A percentile compares a stretch with the other conserved stretches of the same genome.
These are phyloP conservation scores for Gossypium trilobum DNA, from an alignment of 441 rosid species.

Conservation along the genomic window DNA sequence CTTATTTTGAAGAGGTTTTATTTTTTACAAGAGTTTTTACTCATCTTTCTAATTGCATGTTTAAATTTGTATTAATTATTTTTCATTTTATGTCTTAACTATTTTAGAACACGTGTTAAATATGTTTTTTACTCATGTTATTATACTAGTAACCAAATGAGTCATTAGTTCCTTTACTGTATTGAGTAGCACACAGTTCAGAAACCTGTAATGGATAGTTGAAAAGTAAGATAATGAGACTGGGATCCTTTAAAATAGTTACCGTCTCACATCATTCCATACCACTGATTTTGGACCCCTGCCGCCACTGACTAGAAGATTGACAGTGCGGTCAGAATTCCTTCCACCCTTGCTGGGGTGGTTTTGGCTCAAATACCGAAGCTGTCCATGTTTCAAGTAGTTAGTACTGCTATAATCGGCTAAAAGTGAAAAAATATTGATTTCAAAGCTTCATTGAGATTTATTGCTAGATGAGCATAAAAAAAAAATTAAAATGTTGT, in stretches of 20 bases:
- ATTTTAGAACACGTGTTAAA: too few relatives aligned
- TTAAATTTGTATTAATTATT: too few relatives aligned
- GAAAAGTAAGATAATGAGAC: neutral
- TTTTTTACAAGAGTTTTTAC: too few relatives aligned
- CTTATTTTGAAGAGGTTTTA: too few relatives aligned
- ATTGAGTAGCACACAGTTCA: neutral
- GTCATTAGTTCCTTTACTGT: neutral
- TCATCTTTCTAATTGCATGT: too few relatives aligned
- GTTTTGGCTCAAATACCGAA: neutral
- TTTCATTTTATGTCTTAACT: too few relatives aligned
- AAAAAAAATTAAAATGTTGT: neutral
- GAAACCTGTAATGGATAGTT: neutral
- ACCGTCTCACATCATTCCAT: neutral
- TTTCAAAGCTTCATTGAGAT: neutral
- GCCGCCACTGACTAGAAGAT: neutral
- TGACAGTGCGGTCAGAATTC: neutral
- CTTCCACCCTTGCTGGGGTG: neutral
- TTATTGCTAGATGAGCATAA: neutral
- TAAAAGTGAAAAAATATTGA: neutral
- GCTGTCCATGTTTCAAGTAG: neutral
- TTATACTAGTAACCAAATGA: too few relatives aligned
- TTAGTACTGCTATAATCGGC: neutral
- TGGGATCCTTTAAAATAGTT: neutral
- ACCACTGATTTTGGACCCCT: neutral
- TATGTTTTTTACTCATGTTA: too few relatives aligned